Percentiles rank a stretch among this genome's conserved stretches.
Evolutionary conservation across 2,329 filamentous ascomycete species (phyloP).

Genomic region (Colletotrichum melonis): DNA sequence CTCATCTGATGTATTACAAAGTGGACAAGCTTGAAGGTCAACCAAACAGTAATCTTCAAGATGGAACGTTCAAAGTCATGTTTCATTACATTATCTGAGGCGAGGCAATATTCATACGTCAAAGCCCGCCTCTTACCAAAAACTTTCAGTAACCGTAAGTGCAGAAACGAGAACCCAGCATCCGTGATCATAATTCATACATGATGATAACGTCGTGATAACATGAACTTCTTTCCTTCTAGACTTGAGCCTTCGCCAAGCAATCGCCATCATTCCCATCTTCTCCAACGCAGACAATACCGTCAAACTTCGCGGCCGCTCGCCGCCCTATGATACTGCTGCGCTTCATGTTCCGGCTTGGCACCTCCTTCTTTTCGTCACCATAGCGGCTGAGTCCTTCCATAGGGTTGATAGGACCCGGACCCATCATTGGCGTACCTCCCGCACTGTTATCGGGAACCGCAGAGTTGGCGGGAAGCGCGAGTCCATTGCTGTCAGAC

Average conservation of each 20-base stretch:
- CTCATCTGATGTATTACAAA: neutral
- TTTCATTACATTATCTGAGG: conserved; percentile 17
- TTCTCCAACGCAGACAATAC: neutral
- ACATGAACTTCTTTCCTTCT: neutral
- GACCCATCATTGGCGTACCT: neutral
- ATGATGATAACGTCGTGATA: conserved; percentile 1
- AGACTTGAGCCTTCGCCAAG: neutral
- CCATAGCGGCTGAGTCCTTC: conserved; percentile 14
- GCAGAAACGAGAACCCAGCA: neutral
- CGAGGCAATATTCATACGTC: conserved; percentile 4
- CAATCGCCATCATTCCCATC: neutral
- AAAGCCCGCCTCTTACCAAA: neutral
- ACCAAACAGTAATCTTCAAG: neutral
- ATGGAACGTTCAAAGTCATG: neutral
- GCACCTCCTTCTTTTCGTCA: neutral
- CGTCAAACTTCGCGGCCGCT: conserved; percentile 1
- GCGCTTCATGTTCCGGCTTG: conserved; percentile 20
- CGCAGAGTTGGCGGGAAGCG: neutral
- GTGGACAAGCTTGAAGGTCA: neutral
- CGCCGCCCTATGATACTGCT: conserved; percentile 31
- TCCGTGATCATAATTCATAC: conserved; percentile 20
- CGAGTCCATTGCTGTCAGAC: conserved; percentile 1
- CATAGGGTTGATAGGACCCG: neutral
- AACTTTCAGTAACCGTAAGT: neutral
- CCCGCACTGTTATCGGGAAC: neutral